Evolutionary conservation across 768 basidiomycete species (phyloP).

Genomic region (Phylloporus scabripes): DNA sequence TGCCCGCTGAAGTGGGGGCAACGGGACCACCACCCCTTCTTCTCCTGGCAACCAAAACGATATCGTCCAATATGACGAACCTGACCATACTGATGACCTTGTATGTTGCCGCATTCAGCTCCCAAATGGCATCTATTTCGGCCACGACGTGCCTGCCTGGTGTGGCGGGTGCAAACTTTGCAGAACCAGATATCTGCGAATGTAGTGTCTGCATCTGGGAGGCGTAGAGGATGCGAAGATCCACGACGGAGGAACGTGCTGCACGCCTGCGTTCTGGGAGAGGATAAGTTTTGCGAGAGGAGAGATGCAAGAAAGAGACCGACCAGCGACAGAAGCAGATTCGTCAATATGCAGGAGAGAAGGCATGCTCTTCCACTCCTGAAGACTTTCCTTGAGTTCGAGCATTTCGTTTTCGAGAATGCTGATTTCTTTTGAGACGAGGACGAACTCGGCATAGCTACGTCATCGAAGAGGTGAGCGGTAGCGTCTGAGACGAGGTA

Average conservation of each 20-base stretch:
- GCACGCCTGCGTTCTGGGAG: slow-evolving; percentile 48
- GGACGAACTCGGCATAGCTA: slow-evolving; percentile 95
- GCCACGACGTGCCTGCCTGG: slow-evolving; percentile 88
- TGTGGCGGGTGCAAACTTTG: slow-evolving; percentile 89
- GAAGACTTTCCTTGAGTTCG: slow-evolving; percentile 88
- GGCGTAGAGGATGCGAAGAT: slow-evolving; percentile 89
- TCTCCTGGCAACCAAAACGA: slow-evolving; percentile 80
- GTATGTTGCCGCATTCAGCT: slow-evolving; percentile 93
- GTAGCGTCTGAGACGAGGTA: neutral
- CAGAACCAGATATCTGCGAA: slow-evolving; percentile 85
- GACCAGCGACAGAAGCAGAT: slow-evolving; percentile 57
- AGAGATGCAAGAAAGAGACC: slow-evolving; percentile 14
- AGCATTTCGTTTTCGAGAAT: slow-evolving; percentile 97
- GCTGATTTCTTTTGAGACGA: slow-evolving; percentile 95
- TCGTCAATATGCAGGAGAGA: slow-evolving; percentile 88
- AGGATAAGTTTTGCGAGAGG: slow-evolving; percentile 16
- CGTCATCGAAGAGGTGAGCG: slow-evolving; percentile 10
- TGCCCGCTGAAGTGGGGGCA: slow-evolving; percentile 55
- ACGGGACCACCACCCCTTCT: slow-evolving; percentile 57
- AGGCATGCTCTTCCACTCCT: slow-evolving; percentile 96
- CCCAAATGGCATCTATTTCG: slow-evolving; percentile 77
- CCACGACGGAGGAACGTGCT: slow-evolving; percentile 88
- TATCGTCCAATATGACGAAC: slow-evolving; percentile 88
- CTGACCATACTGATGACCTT: slow-evolving; percentile 83
- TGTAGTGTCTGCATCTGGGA: slow-evolving; percentile 92